Evolutionary conservation across 1,284 basidiomycete species (phyloP), one percentile per base, ranked within the genome.

Genomic region (Phlebopus sp.): DNA sequence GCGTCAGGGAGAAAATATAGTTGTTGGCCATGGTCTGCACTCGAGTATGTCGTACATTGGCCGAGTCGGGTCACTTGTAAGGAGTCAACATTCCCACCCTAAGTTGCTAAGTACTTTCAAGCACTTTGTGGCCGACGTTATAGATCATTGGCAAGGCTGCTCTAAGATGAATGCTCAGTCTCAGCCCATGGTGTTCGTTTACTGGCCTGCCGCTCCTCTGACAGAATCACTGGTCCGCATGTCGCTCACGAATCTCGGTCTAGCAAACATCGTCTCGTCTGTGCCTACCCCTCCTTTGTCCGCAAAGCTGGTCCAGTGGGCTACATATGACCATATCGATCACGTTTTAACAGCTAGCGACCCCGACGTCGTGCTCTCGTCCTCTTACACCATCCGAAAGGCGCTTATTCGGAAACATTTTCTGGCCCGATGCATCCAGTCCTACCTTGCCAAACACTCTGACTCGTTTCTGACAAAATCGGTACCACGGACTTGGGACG

Each of bases 371-470:
- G 78, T 88, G 30, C 77, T 94, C 30, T 82, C 91, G 1, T 95
- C 90, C 7, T 88, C 86, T 38, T 97, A 96, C 63, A 85, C 84
- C 13, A 94, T 97, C 63, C 82, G 94, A 45, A 96, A 97, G 66
- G 87, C 89, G 21, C 77, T 99, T 37, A 99, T 98, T 56, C 81
- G 97, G 48, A 99, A 99, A 67, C 94, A 98, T 63, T 94, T 89
- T 65, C 77, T 99, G 2, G 86, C 94, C 19, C 79, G 82, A 31
- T 86, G 84, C 38, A 78, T 96, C 15, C 79, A 79, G 17, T 78
- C 82, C 30, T 92, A 91, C 66, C 62, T 86, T 44, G 81, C 76
- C 38, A 97, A 97, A 69, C 75, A 83, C 51, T 76, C 82, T 0
- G 55, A 71, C 5, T 84, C 84, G 36, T 42, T 71, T 14, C 73